phyloP scores from a whole-genome alignment of 371 early-diverging fungal species.

The Mortierella sp. region DNA sequence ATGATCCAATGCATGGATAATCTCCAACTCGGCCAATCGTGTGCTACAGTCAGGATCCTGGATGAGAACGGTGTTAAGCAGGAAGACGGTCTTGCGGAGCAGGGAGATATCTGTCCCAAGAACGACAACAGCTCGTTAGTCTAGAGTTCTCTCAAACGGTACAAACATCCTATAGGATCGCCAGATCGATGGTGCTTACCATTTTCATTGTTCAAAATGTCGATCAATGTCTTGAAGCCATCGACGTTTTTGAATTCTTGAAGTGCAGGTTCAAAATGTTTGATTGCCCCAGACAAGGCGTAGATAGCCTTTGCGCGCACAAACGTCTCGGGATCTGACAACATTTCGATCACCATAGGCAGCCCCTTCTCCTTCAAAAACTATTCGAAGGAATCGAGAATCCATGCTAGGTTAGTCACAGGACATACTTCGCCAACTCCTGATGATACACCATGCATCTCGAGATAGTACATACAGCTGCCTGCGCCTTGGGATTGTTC shows the following conservation, averaged over 20 bases:
- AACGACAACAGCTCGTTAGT: too few species aligned
- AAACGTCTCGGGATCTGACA: slow-evolving; percentile 63
- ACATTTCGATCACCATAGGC: slow-evolving; percentile 60
- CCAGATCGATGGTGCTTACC: too few species aligned
- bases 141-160: too few species aligned
- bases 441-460: neutral
- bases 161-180: too few species aligned
- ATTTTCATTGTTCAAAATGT: slow-evolving; percentile 57
- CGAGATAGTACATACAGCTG: slow-evolving; percentile 60
- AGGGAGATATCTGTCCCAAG: slow-evolving; percentile 53
- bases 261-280: slow-evolving; percentile 72
- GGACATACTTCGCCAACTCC: neutral
- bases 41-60: slow-evolving; percentile 59
- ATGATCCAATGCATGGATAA: slow-evolving; percentile 51
- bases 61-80: slow-evolving; percentile 69
- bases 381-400: slow-evolving; percentile 45
- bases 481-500: slow-evolving; percentile 90
- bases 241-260: slow-evolving; percentile 63
- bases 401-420: slow-evolving; percentile 9
- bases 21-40: slow-evolving; percentile 57
- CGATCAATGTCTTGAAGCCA: slow-evolving; percentile 64
- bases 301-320: slow-evolving; percentile 83
- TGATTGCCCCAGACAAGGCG: slow-evolving; percentile 81
- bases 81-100: slow-evolving; percentile 71
- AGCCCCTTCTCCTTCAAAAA: slow-evolving; percentile 74